These are phyloP conservation scores for Penicillium sp. DNA, from an alignment of 2,329 filamentous ascomycete species.

Conservation along the genomic window DNA sequence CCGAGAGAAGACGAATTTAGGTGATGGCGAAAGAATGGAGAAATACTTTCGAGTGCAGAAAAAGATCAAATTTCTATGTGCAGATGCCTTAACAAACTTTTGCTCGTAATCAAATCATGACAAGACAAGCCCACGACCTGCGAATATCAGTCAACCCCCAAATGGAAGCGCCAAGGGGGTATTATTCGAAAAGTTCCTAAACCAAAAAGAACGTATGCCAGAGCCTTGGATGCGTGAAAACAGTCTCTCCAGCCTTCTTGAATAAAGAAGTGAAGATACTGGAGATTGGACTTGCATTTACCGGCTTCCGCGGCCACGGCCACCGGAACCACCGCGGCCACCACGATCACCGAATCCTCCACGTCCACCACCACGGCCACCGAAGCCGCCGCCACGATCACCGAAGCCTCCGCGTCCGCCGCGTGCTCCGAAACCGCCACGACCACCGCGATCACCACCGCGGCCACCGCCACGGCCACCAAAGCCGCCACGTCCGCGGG, in stretches of 20 bases:
- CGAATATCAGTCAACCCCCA: conserved; percentile 12
- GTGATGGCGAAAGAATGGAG: conserved; percentile 18
- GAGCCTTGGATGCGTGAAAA: not conserved
- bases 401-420: not conserved
- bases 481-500: not conserved
- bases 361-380: conserved; percentile 4
- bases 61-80: conserved; percentile 16
- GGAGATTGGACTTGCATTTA: not conserved
- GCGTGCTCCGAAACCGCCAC: conserved; percentile 1
- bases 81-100: conserved; percentile 20
- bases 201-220: conserved; percentile 6
- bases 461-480: conserved; percentile 6
- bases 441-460: conserved; percentile 9
- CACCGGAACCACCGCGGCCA: conserved; percentile 1
- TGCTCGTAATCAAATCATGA: conserved; percentile 19
- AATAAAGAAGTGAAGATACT: not conserved
- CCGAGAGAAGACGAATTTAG: not conserved
- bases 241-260: not conserved
- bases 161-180: conserved; percentile 17
- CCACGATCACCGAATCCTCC: conserved; percentile 1
- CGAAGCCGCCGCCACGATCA: conserved; percentile 4
- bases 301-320: not conserved
- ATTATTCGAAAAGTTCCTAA: conserved; percentile 15
- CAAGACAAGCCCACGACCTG: conserved; percentile 9
- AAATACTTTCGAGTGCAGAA: not conserved